These are phyloP conservation scores for Epichloe typhina DNA, from an alignment of 2,329 filamentous ascomycete species.

Conservation along the genomic window DNA sequence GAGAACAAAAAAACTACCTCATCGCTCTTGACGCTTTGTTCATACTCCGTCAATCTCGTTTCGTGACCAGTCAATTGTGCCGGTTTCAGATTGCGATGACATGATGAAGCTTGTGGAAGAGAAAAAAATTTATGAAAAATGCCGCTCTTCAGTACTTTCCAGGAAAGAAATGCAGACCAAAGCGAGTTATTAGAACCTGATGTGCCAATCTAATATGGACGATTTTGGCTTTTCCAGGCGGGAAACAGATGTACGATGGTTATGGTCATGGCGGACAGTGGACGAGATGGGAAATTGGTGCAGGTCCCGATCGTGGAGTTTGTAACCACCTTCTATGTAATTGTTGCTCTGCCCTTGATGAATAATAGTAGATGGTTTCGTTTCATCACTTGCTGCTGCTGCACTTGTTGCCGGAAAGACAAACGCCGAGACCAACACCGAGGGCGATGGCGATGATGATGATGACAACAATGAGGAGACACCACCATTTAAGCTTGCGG, in stretches of 20 bases:
- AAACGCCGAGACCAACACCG: conserved; percentile 41
- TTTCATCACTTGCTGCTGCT: neutral
- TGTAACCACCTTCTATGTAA: neutral
- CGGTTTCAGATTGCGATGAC: too few species aligned
- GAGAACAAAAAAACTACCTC: too few species aligned
- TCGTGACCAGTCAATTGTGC: too few species aligned
- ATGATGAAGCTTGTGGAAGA: too few species aligned
- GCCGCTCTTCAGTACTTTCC: neutral
- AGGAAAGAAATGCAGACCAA: neutral
- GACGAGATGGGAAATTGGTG: too few species aligned
- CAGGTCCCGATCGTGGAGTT: neutral
- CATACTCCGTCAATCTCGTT: too few species aligned
- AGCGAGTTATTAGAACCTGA: neutral
- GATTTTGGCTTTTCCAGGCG: neutral
- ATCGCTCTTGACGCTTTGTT: too few species aligned
- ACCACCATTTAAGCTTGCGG: conserved; percentile 75
- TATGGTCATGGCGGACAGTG: neutral
- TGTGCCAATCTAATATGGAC: neutral
- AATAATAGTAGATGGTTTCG: neutral
- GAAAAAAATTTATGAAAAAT: too few species aligned
- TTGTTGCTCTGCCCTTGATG: neutral
- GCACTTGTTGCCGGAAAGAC: conserved; percentile 17
- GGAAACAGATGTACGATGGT: neutral
- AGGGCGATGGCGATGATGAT: conserved; percentile 43
- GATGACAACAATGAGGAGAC: conserved; percentile 46